Percentiles rank a stretch among this genome's conserved stretches.
phyloP scores from a whole-genome alignment of 768 basidiomycete genomes.

The Suillus lakei region DNA sequence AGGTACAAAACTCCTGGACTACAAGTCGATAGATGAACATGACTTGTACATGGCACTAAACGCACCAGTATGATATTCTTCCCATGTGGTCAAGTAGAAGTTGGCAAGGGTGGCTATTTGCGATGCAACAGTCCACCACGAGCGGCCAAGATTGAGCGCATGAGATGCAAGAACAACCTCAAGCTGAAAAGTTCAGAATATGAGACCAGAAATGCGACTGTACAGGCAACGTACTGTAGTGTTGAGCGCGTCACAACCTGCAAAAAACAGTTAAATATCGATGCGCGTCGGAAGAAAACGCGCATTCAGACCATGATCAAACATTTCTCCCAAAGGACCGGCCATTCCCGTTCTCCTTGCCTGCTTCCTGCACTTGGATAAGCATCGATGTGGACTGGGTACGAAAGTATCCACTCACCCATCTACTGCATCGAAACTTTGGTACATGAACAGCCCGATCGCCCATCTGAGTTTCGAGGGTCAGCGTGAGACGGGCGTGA shows the following conservation, averaged over 20 bases:
- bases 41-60: background rate
- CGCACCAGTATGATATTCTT: conserved; percentile 85
- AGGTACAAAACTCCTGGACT: conserved; percentile 81
- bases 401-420: conserved; percentile 54
- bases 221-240: conserved; percentile 67
- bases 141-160: conserved; percentile 89
- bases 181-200: conserved; percentile 52
- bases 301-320: conserved; percentile 81
- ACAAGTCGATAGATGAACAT: background rate
- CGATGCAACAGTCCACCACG: conserved; percentile 96
- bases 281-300: background rate
- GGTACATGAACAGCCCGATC: conserved; percentile 88
- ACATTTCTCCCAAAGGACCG: conserved; percentile 97
- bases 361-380: conserved; percentile 70
- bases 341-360: conserved; percentile 96
- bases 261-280: background rate
- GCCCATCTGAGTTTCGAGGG: conserved; percentile 65
- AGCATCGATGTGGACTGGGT: conserved; percentile 21
- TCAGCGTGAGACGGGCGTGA: conserved; percentile 5
- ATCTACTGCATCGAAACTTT: conserved; percentile 88
- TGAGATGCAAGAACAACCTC: conserved; percentile 83
- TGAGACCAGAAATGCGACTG: conserved; percentile 7
- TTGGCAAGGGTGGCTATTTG: conserved; percentile 72
- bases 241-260: conserved; percentile 92
- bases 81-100: conserved; percentile 80